Conservation (phyloP, 805 yeast genomes). For the Schwanniomyces occidentalis region DNA sequence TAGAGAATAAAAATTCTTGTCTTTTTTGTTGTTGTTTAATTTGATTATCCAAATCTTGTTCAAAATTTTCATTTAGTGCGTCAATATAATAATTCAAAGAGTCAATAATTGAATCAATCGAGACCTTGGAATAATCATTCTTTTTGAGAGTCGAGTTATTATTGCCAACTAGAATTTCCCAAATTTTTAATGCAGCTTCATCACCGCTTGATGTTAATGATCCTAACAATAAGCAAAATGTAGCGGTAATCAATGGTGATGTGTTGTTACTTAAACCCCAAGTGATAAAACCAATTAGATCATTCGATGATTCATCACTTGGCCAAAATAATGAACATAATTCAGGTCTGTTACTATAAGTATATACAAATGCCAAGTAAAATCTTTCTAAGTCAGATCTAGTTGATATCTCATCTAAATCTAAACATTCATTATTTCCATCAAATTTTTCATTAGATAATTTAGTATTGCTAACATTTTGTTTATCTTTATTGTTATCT, state of each 20-base stretch:
- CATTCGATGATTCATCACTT: slow-evolving; percentile 37
- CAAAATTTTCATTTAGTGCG: slow-evolving; percentile 42
- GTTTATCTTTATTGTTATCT: slow-evolving; percentile 4
- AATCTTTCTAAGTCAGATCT: slow-evolving; percentile 88
- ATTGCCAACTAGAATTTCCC: slow-evolving; percentile 39
- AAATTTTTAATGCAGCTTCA: slow-evolving; percentile 44
- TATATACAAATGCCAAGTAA: slow-evolving; percentile 69
- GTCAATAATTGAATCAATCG: slow-evolving; percentile 57
- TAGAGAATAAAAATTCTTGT: slow-evolving; percentile 31
- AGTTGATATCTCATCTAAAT: slow-evolving; percentile 63
- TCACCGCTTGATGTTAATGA: slow-evolving; percentile 65
- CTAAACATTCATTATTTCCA: slow-evolving; percentile 23
- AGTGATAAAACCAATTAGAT: slow-evolving; percentile 73
- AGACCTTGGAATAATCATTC: slow-evolving; percentile 44
- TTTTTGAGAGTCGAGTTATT: slow-evolving; percentile 26
- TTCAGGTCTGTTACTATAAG: slow-evolving; percentile 63
- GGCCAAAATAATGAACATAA: slow-evolving; percentile 65
- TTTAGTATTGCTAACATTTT: slow-evolving; percentile 3
- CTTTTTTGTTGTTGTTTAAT: slow-evolving; percentile 31
- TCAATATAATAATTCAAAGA: slow-evolving; percentile 55
- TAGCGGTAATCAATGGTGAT: slow-evolving; percentile 77
- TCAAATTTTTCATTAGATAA: slow-evolving; percentile 2
- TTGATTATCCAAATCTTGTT: slow-evolving; percentile 31
- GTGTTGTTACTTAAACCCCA: slow-evolving; percentile 84
- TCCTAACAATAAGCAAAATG: slow-evolving; percentile 77